Base-by-base conservation (phyloP, 2,329 filamentous ascomycete species). In the Ophiostoma pallidulum region DNA sequence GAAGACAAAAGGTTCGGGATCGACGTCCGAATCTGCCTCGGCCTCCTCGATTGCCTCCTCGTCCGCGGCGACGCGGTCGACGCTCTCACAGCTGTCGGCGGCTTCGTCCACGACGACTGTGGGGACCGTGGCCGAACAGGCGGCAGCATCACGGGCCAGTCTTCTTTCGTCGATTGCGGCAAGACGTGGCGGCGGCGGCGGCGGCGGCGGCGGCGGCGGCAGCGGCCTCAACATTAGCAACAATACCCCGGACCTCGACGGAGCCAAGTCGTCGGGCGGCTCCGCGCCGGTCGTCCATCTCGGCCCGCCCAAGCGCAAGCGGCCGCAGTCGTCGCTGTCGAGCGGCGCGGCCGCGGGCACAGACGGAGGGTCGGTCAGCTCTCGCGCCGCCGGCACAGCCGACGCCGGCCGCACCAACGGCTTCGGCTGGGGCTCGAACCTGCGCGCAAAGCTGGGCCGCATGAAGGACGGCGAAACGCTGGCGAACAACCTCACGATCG, bases 301-400 rank as follows among this genome's bases (percentile, higher is more conserved):
- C 16, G 75, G 75, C 52, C 75, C 77, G 24, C 61, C 76, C 49
- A 83, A 83, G 64, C 70, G 79, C 41, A 83, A 83, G 62, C 70
- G 79, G 49, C 66, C 73, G 8, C 69, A 72, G 49, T 73, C 71
- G 55, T 67, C 71, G 10, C 62, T 62, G 7, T 51, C 51, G 12
- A 60, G 48, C 32, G 35, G 29, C 19, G 48, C 51, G 29, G 56
- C 55, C 42, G 58, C 29, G 14, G 62, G 61, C 8, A n/a, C n/a
- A n/a, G n/a, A n/a, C n/a, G n/a, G n/a, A n/a, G n/a, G n/a, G n/a
- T n/a, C n/a, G n/a, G 50, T 46, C 9, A 59, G 54, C 20, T 54
- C 54, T 38, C 46, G 54, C 4, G 39, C 54, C 6, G 48, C 56
- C 26, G 35, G 39, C 22, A 19, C 42, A 59, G 7, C 50, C 56